Conservation (phyloP, 2,329 filamentous ascomycete genomes). For the Xylariaceae sp. region DNA sequence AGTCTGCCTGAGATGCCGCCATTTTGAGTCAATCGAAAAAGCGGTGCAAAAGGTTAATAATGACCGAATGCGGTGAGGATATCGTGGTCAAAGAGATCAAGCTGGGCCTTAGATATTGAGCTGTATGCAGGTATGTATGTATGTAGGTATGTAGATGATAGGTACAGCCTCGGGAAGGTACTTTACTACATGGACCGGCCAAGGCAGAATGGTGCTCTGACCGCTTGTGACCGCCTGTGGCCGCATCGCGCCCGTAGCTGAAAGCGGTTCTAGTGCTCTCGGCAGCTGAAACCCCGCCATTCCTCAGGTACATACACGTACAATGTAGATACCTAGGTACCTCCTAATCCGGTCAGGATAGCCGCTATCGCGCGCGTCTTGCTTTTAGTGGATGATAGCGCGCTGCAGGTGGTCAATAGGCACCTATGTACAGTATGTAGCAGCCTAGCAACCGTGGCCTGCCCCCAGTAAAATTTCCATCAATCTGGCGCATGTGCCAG, state of each 20-base stretch:
- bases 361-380: constrained; percentile 6
- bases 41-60: not conserved
- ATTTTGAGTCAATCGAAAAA: constrained; percentile 35
- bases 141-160: too few species aligned
- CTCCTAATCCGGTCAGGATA: constrained; percentile 12
- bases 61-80: constrained; percentile 1
- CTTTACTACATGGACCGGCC: too few species aligned
- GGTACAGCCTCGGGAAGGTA: too few species aligned
- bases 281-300: constrained; percentile 21
- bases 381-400: not conserved
- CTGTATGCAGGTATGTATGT: too few species aligned
- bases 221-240: constrained; percentile 2
- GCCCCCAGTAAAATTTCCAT: constrained; percentile 10
- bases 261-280: too few species aligned
- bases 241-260: too few species aligned
- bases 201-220: too few species aligned
- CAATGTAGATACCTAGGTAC: not conserved
- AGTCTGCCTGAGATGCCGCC: constrained; percentile 58
- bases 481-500: not conserved
- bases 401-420: constrained; percentile 1
- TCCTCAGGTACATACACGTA: constrained; percentile 6
- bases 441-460: too few species aligned
- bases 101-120: not conserved
- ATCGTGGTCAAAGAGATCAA: not conserved
- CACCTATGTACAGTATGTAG: too few species aligned